Conservation (phyloP, 768 basidiomycete species). For the Boletus fagicola region DNA sequence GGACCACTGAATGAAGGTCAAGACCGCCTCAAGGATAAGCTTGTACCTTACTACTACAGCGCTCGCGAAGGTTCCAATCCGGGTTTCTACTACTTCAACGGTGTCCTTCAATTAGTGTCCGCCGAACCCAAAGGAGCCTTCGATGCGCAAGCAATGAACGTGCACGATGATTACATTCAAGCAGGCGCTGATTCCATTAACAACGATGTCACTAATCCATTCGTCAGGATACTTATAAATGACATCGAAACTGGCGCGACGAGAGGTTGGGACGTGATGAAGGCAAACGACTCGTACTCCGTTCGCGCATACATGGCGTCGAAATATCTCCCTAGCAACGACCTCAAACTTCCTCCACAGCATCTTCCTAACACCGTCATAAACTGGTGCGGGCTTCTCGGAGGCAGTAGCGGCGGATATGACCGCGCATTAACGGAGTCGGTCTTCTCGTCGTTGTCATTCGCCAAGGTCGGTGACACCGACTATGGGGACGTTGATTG, state of each 20-base stretch:
- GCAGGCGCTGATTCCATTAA: constrained; percentile 21
- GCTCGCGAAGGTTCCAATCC: constrained; percentile 11
- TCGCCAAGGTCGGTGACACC: constrained; percentile 6
- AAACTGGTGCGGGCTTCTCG: constrained; percentile 35
- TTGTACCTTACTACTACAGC: constrained; percentile 22
- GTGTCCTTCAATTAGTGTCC: neutral
- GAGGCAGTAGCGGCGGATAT: constrained; percentile 31
- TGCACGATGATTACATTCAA: constrained; percentile 8
- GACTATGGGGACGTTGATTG: constrained; percentile 20
- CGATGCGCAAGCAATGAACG: constrained; percentile 5
- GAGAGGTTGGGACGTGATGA: constrained; percentile 29
- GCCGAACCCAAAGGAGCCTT: constrained; percentile 2
- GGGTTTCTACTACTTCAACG: constrained; percentile 11
- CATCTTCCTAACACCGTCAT: constrained; percentile 24
- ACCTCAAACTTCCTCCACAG: constrained; percentile 15
- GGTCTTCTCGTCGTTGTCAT: constrained; percentile 33
- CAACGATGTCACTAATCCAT: constrained; percentile 20
- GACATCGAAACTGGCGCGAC: constrained; percentile 16
- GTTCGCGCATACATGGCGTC: constrained; percentile 26
- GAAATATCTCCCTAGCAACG: constrained; percentile 26
- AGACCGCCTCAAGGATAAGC: constrained; percentile 16
- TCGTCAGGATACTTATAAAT: constrained; percentile 17
- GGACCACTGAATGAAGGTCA: constrained; percentile 20
- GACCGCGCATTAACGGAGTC: constrained; percentile 36
- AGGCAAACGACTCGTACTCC: constrained; percentile 31